Evolutionary conservation across 768 basidiomycete genomes (phyloP).

Genomic region (Suillus clintonianus): DNA sequence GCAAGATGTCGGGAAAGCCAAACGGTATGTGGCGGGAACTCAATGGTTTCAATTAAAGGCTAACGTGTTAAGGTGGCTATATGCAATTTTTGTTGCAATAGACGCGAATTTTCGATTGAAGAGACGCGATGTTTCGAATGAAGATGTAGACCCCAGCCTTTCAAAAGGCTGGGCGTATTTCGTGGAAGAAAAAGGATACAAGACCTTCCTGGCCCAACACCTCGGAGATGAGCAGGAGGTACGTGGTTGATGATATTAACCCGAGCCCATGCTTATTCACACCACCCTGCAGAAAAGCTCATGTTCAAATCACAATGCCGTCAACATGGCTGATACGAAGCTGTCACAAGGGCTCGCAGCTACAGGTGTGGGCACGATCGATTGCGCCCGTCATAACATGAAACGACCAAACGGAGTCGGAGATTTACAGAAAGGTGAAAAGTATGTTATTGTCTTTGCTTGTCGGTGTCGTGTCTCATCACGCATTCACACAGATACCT

Average conservation of each 20-base stretch:
- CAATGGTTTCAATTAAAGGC: no score
- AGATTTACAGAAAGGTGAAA: no score
- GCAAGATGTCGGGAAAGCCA: no score
- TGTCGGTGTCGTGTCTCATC: no score
- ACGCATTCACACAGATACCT: no score
- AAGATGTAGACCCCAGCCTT: conserved; percentile 8
- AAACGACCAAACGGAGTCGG: no score
- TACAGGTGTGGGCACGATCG: no score
- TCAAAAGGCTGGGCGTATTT: conserved; percentile 9
- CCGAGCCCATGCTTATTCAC: neutral
- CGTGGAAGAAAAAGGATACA: conserved; percentile 4
- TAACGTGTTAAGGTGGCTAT: neutral
- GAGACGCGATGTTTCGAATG: neutral
- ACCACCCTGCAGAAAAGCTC: neutral
- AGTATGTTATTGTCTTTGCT: no score
- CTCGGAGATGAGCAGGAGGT: neutral
- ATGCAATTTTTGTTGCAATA: conserved; percentile 7
- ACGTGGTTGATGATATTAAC: neutral
- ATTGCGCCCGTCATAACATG: no score
- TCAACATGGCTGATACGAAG: no score
- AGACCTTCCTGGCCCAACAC: conserved; percentile 4
- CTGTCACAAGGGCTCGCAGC: no score
- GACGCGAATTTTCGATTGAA: conserved; percentile 15
- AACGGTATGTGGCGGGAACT: no score
- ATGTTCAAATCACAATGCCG: neutral